Conservation (phyloP, 805 yeast genomes). For the Grigorovia jiainica region DNA sequence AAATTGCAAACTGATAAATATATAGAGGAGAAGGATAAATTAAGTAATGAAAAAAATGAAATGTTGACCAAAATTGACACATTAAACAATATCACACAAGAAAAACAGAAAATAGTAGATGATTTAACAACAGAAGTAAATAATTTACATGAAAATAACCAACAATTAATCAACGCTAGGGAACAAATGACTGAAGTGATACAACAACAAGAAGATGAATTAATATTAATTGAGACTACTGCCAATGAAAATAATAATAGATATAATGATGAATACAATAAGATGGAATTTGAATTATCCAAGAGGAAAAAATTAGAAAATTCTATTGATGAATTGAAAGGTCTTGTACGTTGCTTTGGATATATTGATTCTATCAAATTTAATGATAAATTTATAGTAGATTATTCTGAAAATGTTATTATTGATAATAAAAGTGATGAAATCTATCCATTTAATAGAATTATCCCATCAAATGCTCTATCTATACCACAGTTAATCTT, state of each 20-base stretch:
- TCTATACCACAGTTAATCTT: constrained; percentile 14
- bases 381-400: constrained; percentile 5
- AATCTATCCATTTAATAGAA: constrained; percentile 13
- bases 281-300: constrained; percentile 5
- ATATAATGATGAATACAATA: constrained; percentile 4
- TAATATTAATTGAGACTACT: not conserved
- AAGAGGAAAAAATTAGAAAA: constrained; percentile 40
- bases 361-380: constrained; percentile 10
- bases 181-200: not conserved
- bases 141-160: not conserved
- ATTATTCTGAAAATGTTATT: constrained; percentile 12
- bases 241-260: constrained; percentile 1
- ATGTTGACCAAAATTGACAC: not conserved
- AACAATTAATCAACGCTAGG: not conserved
- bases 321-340: constrained; percentile 35
- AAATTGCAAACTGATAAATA: not conserved
- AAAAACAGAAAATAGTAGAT: not conserved
- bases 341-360: constrained; percentile 27
- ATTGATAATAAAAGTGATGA: not conserved
- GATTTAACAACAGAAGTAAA: constrained; percentile 3
- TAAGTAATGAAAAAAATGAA: not conserved
- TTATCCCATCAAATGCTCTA: constrained; percentile 15
- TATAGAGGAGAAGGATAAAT: not conserved
- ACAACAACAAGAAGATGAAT: not conserved
- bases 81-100: not conserved